Conservation (phyloP, 2,329 filamentous ascomycete species). For the Trichoderma polysporum region DNA sequence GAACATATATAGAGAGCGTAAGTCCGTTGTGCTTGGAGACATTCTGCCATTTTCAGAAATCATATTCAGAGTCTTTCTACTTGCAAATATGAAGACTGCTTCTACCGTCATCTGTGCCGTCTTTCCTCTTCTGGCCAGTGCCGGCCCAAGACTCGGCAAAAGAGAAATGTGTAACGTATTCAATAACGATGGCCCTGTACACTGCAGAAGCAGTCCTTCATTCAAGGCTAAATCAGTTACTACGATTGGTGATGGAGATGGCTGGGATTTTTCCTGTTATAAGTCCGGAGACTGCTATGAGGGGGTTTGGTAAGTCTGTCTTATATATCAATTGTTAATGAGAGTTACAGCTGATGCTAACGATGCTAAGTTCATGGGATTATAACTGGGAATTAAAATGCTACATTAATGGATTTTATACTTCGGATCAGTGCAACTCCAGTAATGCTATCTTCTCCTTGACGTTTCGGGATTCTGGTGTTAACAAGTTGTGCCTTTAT, state of each 20-base stretch:
- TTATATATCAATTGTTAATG: too few species aligned
- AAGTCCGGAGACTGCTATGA: slow-evolving; percentile 6
- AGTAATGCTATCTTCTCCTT: not conserved
- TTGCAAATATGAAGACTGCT: not conserved
- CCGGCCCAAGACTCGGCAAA: not conserved
- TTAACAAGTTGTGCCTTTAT: not conserved
- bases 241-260: slow-evolving; percentile 10
- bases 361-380: not conserved
- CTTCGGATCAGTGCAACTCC: slow-evolving; percentile 1
- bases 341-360: not conserved
- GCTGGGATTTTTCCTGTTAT: slow-evolving; percentile 7
- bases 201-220: not conserved
- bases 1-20: not conserved
- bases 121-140: slow-evolving; percentile 1
- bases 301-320: not conserved
- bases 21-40: not conserved
- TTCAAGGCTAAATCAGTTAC: not conserved
- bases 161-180: slow-evolving; percentile 7
- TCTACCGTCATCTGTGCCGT: not conserved
- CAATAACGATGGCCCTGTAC: slow-evolving; percentile 6
- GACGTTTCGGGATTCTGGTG: not conserved
- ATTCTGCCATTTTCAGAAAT: not conserved
- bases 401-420: slow-evolving; percentile 7
- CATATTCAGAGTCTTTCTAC: not conserved
- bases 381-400: slow-evolving; percentile 4